Evolutionary conservation across 2,329 filamentous ascomycete genomes (phyloP).

Genomic region (Cadophora sp.): DNA sequence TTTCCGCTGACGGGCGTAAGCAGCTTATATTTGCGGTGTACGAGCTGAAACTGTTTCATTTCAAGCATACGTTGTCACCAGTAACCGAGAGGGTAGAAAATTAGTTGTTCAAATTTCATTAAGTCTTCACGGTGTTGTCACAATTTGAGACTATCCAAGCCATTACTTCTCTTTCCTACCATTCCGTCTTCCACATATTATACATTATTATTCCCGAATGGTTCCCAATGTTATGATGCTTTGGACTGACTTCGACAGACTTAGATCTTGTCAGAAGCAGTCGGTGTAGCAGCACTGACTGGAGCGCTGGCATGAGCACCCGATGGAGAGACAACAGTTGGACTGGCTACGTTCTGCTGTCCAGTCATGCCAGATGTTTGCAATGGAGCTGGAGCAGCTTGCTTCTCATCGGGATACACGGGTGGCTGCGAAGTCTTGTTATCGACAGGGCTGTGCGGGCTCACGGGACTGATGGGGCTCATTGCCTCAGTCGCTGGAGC

Average conservation of each 20-base stretch:
- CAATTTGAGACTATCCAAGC: not conserved
- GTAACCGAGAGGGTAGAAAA: not conserved
- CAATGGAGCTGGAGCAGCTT: conserved; percentile 30
- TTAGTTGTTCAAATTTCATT: not conserved
- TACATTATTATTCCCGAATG: conserved; percentile 20
- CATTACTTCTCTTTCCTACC: not conserved
- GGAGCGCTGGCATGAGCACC: conserved; percentile 3
- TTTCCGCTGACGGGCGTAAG: conserved; percentile 2
- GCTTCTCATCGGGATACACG: conserved; percentile 30
- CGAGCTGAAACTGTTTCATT: not conserved
- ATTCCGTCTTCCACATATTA: conserved; percentile 12
- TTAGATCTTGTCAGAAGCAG: conserved; percentile 18
- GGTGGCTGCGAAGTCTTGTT: conserved; percentile 32
- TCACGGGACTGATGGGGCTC: conserved; percentile 32
- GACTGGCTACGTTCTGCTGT: conserved; percentile 37
- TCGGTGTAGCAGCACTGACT: conserved; percentile 3
- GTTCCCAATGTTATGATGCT: not conserved
- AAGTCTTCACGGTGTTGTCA: not conserved
- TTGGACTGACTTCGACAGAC: not conserved
- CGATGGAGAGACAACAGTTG: conserved; percentile 22
- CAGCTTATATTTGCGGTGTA: not conserved
- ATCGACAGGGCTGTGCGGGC: conserved; percentile 36
- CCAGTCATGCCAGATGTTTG: conserved; percentile 39
- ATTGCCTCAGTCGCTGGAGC: conserved; percentile 25
- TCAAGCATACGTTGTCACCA: not conserved